These are phyloP conservation scores for Nakazawaea wyomingensis DNA, from an alignment of 805 yeast genomes.

Conservation along the genomic window DNA sequence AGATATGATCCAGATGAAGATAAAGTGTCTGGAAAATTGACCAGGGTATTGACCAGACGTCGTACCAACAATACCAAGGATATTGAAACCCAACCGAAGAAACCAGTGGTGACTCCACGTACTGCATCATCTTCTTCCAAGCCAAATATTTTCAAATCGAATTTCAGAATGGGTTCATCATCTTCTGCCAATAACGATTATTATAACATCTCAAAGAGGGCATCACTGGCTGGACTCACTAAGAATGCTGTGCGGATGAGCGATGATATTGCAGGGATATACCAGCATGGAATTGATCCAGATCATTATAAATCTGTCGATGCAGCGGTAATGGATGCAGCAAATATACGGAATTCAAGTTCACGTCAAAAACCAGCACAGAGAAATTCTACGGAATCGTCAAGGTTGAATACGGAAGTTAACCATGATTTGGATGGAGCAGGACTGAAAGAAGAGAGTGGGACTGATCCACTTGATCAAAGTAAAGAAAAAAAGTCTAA, in stretches of 20 bases:
- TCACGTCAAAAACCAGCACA: too few species aligned
- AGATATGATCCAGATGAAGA: conserved; percentile 21
- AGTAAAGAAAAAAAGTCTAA: too few species aligned
- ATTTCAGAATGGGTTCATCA: conserved; percentile 6
- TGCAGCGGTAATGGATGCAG: not conserved
- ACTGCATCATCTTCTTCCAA: not conserved
- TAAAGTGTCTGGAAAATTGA: conserved; percentile 22
- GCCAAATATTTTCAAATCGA: not conserved
- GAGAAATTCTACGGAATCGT: too few species aligned
- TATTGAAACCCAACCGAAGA: too few species aligned
- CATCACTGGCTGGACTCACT: conserved; percentile 33
- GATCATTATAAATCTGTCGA: not conserved
- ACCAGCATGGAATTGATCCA: conserved; percentile 18
- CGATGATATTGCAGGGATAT: conserved; percentile 41
- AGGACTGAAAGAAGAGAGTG: too few species aligned
- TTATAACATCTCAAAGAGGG: conserved; percentile 7
- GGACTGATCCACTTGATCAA: too few species aligned
- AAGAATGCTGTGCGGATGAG: conserved; percentile 36
- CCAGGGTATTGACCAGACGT: conserved; percentile 21
- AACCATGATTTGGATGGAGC: too few species aligned
- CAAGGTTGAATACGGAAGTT: too few species aligned
- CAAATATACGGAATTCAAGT: too few species aligned
- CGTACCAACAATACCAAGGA: conserved; percentile 11
- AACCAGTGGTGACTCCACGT: too few species aligned
- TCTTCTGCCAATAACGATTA: not conserved